Conservation (phyloP, 1,284 basidiomycete species). For the Ganoderma resinaceum region DNA sequence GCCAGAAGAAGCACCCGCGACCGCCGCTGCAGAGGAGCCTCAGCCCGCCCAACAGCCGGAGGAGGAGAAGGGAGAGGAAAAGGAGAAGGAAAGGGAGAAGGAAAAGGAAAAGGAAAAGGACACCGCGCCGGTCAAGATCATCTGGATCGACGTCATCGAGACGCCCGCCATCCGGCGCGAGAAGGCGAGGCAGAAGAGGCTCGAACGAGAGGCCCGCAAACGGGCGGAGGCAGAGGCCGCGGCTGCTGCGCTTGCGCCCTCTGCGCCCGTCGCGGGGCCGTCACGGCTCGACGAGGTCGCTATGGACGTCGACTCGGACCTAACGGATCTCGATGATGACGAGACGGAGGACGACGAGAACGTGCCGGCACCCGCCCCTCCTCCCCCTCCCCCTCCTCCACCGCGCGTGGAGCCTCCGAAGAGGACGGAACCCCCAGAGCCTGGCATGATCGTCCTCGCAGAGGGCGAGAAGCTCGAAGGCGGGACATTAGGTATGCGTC, state of each 20-base stretch:
- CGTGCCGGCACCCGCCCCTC: slow-evolving; percentile 5
- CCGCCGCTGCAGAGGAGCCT: background rate
- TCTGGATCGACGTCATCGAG: slow-evolving; percentile 73
- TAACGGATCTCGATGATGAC: slow-evolving; percentile 21
- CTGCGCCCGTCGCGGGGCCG: slow-evolving; percentile 8
- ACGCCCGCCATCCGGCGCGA: slow-evolving; percentile 68
- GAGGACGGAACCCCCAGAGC: slow-evolving; percentile 14
- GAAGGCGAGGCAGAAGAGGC: slow-evolving; percentile 57
- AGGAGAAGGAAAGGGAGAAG: slow-evolving; percentile 24
- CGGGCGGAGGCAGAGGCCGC: slow-evolving; percentile 22
- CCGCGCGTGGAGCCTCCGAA: background rate
- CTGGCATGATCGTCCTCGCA: slow-evolving; percentile 33
- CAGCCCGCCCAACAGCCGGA: background rate
- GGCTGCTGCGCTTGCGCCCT: slow-evolving; percentile 9
- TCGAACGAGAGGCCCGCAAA: slow-evolving; percentile 41
- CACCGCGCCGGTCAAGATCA: slow-evolving; percentile 28
- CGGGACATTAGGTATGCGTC: slow-evolving; percentile 46
- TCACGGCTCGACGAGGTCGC: slow-evolving; percentile 12
- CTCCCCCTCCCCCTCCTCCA: background rate
- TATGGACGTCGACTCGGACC: slow-evolving; percentile 12
- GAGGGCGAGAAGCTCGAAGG: slow-evolving; percentile 42
- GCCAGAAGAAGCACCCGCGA: slow-evolving; percentile 10
- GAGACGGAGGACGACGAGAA: slow-evolving; percentile 16
- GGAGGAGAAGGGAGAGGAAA: slow-evolving; percentile 23
- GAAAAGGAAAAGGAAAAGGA: slow-evolving; percentile 25